Base-by-base conservation (phyloP, 441 rosid species). In the Bocquillonia castaneifolia region DNA sequence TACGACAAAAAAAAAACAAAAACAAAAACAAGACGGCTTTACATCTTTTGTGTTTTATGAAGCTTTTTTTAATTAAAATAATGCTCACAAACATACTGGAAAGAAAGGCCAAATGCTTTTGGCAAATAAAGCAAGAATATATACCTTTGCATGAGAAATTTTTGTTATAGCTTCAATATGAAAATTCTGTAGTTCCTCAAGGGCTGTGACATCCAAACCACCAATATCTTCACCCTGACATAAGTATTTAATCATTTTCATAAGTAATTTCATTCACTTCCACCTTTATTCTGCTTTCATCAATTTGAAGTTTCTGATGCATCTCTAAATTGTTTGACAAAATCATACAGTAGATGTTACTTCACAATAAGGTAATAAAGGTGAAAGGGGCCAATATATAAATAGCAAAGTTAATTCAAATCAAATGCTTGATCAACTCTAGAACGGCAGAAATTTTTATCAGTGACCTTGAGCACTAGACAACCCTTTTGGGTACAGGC, bases 151-250 rank as follows among this genome's bases (percentile, higher is more conserved):
- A 36, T 74, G 84, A 75, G 86, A 83, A 68, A 85, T 82, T 74
- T 83, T 85, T 9, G 92, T 79, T 73, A 82, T 81, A 45, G 84
- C 89, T 70, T 85, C 92, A 54, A 85, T 84, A 61, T 83, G 92
- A 79, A 85, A 78, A 77, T 85, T 81, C 76, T 85, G 86, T 66
- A 85, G 78, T 72, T 83, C 86, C 66, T 85, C 92, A 23, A 87
- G 89, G 37, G 79, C 70, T 10, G 47, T 65, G 7, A 69, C 73
- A 63, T 81, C 85, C 77, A 85, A 72, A 67, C 76, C 79, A 53
- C 70, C 59, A 65, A 87, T 69, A 74, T 82, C 83, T 71, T 85
- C 92, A 32, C 89, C 86, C 92, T 87, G 79, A 76, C 56, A 67
- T 15, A 34, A 75, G 12, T 50, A 22, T 40, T 22, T 10, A 18